Percentiles rank a stretch among this genome's conserved stretches.
Conservation (phyloP, 2,329 filamentous ascomycete species). For the Achaetomium macrosporum region DNA sequence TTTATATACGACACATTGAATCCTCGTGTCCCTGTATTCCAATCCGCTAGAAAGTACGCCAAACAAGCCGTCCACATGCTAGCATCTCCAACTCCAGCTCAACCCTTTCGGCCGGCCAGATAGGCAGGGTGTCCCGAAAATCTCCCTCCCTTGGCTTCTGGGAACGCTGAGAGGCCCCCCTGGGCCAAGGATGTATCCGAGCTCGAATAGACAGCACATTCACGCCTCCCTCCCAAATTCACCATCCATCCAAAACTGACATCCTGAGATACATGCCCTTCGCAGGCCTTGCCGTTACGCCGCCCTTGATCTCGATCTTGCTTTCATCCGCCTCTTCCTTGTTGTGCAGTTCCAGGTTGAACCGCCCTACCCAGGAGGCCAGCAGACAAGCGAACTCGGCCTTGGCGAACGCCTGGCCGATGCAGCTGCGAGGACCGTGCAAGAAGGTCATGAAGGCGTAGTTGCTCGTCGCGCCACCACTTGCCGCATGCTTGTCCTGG, state of each 20-base stretch:
- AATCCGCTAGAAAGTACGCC: too few species aligned
- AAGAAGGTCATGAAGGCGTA: conserved; percentile 77
- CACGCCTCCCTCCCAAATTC: too few species aligned
- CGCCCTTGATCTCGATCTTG: conserved; percentile 61
- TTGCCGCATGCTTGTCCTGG: conserved; percentile 43
- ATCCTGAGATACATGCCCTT: conserved; percentile 66
- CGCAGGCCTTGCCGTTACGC: conserved; percentile 66
- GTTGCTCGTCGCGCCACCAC: conserved; percentile 68
- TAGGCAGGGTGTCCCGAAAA: too few species aligned
- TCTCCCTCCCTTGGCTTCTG: neutral
- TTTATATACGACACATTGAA: too few species aligned
- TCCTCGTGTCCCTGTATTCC: too few species aligned
- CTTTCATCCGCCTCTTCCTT: conserved; percentile 59
- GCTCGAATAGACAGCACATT: too few species aligned
- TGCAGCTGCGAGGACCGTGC: conserved; percentile 80
- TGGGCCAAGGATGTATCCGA: too few species aligned
- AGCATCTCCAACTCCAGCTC: too few species aligned
- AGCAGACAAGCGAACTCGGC: conserved; percentile 81
- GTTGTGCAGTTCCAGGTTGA: conserved; percentile 55
- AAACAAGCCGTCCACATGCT: too few species aligned
- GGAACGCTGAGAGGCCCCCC: too few species aligned
- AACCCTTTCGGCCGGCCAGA: too few species aligned
- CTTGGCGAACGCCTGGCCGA: conserved; percentile 73
- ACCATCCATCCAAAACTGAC: conserved; percentile 64
- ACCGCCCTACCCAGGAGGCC: conserved; percentile 69